Evolutionary conservation across 805 yeast genomes (phyloP), one percentile per base, ranked within the genome.

Genomic region (Jamesozyma spencerorum): DNA sequence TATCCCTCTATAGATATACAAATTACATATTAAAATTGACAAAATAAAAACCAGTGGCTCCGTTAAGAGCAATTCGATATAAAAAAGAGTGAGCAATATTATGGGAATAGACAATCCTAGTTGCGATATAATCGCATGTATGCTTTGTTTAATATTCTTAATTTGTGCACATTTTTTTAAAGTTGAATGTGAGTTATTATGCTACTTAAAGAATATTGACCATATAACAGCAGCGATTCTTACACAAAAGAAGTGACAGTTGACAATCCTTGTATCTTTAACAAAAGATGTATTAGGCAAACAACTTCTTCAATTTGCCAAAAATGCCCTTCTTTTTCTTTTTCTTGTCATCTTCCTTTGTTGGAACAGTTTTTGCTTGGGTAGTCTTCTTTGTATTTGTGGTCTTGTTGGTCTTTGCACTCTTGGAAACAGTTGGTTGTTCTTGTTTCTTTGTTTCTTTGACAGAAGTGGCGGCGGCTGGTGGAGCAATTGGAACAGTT

Each of bases 291-390:
- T 6, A 22, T 22, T 22, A 22, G 26, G 26, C 6, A 22, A 52
- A 52, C 22, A 53, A 34, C 31, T 50, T 51, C 44, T 51, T 50
- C 15, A 51, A 42, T 34, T 48, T 53, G 20, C 52, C 45, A 35
- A 50, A 48, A 7, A 53, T 39, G 13, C 55, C 53, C 39, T 44
- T 48, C 46, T 49, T 50, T 37, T 49, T 47, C 41, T 50, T 47
- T 40, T 48, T 48, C 18, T 46, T 32, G 17, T 45, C 38, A 18
- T 40, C 42, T n/a, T 13, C 6, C 10, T 18, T 18, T n/a, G 11
- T 32, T 22, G 20, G 34, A 8, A 12, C 7, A 18, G 38, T 28
- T n/a, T 36, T 33, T 18, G 26, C 18, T 12, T 26, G 18, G 10
- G 7, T 18, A n/a, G 15, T 15, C 15, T 12, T 29, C 19, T 36